Evolutionary conservation across 2,329 filamentous ascomycete genomes (phyloP).

Genomic region (Camillea tinctor): DNA sequence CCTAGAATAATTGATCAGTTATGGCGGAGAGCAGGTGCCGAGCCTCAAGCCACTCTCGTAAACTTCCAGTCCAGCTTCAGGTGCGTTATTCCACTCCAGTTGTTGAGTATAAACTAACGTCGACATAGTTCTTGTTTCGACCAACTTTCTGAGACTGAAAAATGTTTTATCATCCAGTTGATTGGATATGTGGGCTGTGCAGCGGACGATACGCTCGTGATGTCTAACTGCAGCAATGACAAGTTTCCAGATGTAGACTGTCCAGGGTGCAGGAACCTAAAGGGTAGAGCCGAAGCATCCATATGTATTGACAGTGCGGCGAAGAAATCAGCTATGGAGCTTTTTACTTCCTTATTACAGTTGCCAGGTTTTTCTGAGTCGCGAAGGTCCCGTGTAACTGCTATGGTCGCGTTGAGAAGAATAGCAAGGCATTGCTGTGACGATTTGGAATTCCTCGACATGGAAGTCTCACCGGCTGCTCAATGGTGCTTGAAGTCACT

Average conservation of each 20-base stretch:
- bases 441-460: conserved; percentile 58
- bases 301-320: conserved; percentile 21
- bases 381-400: conserved; percentile 63
- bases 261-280: conserved; percentile 19
- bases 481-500: conserved; percentile 81
- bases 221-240: conserved; percentile 8
- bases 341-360: conserved; percentile 48
- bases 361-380: conserved; percentile 49
- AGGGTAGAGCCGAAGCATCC: conserved; percentile 3
- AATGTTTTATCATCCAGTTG: conserved; percentile 52
- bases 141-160: conserved; percentile 45
- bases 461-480: conserved; percentile 67
- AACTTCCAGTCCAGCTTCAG: conserved; percentile 39
- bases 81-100: conserved; percentile 40
- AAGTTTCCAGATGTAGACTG: conserved; percentile 19
- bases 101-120: conserved; percentile 26
- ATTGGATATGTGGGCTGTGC: conserved; percentile 60
- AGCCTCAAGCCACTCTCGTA: conserved; percentile 25
- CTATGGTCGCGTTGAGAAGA: conserved; percentile 69
- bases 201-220: conserved; percentile 44
- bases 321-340: conserved; percentile 40
- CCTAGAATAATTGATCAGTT: conserved; percentile 22
- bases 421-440: conserved; percentile 67
- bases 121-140: conserved; percentile 42
- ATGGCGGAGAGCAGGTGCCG: conserved; percentile 30